Conservation (phyloP, 139 green algal species). For the Diplosphaera chodatii region DNA sequence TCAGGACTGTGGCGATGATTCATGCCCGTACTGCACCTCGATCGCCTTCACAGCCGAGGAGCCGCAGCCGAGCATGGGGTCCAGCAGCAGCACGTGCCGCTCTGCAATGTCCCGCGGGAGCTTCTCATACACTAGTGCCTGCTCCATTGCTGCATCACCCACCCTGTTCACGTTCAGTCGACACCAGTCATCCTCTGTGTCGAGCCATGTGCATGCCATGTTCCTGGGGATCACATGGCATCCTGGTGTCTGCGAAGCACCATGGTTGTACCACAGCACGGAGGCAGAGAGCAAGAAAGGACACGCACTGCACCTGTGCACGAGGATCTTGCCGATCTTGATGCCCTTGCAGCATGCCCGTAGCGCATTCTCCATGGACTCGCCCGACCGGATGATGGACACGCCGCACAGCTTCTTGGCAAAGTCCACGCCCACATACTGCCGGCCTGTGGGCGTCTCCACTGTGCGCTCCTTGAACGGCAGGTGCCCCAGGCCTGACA, state of each 20-base stretch:
- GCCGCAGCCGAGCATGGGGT: conserved; percentile 88
- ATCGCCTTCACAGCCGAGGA: conserved; percentile 62
- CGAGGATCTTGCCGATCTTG: conserved; percentile 98
- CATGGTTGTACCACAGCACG: no score
- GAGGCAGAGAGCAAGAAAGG: no score
- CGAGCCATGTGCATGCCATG: no score
- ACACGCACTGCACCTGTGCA: conserved; percentile 72
- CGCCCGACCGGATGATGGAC: conserved; percentile 86
- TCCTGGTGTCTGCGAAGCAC: no score
- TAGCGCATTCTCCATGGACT: conserved; percentile 96
- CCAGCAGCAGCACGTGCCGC: conserved; percentile 89
- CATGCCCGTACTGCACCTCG: no score
- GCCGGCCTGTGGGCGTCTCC: conserved; percentile 74
- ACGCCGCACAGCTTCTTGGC: conserved; percentile 90
- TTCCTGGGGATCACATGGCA: no score
- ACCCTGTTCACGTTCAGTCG: no score
- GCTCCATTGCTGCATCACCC: conserved; percentile 34
- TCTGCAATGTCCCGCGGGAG: conserved; percentile 90
- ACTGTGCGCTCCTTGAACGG: conserved; percentile 88
- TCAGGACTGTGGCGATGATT: no score
- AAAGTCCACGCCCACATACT: conserved; percentile 95
- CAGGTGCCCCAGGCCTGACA: conserved; percentile 83
- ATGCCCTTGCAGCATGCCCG: conserved; percentile 95
- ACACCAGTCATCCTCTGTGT: no score
- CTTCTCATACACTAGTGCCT: conserved; percentile 93